phyloP scores from a whole-genome alignment of 1,139 yeast species.

The Hyphopichia burtonii region DNA sequence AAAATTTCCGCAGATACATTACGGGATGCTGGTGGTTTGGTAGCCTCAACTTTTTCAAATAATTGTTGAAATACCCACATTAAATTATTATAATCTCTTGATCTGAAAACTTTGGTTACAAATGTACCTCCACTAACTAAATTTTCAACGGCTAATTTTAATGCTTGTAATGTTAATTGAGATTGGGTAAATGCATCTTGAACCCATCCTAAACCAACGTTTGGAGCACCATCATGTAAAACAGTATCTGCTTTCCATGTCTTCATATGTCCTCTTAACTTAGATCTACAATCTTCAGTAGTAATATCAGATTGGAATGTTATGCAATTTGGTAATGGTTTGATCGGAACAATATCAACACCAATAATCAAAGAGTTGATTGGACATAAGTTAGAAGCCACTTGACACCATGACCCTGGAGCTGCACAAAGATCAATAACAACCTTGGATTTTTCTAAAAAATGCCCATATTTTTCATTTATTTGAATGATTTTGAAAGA shows the following conservation, averaged over 20 bases:
- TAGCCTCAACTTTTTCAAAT: slow-evolving; percentile 95
- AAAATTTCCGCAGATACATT: slow-evolving; percentile 98
- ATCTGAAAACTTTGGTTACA: slow-evolving; percentile 93
- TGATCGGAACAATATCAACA: slow-evolving; percentile 96
- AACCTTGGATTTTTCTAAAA: slow-evolving; percentile 92
- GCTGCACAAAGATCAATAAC: slow-evolving; percentile 99
- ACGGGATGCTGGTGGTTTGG: slow-evolving; percentile 98
- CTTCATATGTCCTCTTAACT: slow-evolving; percentile 90
- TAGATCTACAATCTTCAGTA: slow-evolving; percentile 95
- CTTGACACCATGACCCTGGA: slow-evolving; percentile 99
- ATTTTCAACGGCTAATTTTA: slow-evolving; percentile 94
- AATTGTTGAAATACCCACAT: slow-evolving; percentile 97
- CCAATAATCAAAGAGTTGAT: slow-evolving; percentile 91
- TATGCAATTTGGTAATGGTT: slow-evolving; percentile 88
- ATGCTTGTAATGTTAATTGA: slow-evolving; percentile 88
- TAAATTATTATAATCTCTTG: slow-evolving; percentile 94
- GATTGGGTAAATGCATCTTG: slow-evolving; percentile 99
- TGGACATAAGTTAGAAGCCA: slow-evolving; percentile 91
- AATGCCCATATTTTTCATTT: slow-evolving; percentile 95
- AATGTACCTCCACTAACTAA: slow-evolving; percentile 92
- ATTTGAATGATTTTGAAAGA: slow-evolving; percentile 94
- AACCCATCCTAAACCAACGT: slow-evolving; percentile 98
- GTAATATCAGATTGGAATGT: slow-evolving; percentile 97
- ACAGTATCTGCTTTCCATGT: slow-evolving; percentile 99
- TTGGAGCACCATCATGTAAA: slow-evolving; percentile 99